Conservation (phyloP, 306 rosid species). For the Chamaecrista fasciculata region DNA sequence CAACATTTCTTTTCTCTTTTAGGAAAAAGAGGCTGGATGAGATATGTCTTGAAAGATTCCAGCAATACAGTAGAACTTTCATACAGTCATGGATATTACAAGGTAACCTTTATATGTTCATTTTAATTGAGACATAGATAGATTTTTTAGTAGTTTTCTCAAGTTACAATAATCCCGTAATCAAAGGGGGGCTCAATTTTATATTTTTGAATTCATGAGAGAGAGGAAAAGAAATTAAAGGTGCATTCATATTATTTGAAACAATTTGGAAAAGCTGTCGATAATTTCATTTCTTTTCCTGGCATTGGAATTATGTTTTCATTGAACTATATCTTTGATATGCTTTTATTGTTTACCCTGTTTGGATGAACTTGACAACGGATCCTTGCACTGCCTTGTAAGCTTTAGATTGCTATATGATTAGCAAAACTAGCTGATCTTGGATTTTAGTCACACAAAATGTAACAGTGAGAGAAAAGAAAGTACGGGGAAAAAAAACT, state of each 20-base stretch:
- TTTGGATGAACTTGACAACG: no score
- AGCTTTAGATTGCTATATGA: background rate
- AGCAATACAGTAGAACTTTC: constrained; percentile 79
- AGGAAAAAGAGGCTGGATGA: constrained; percentile 88
- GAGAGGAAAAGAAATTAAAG: no score
- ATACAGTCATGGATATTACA: constrained; percentile 94
- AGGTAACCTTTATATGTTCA: constrained; percentile 46
- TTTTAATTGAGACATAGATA: background rate
- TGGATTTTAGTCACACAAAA: background rate
- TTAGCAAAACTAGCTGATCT: constrained; percentile 1
- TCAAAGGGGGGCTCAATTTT: background rate
- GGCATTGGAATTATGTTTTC: background rate
- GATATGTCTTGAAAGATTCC: constrained; percentile 68
- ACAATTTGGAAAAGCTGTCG: no score
- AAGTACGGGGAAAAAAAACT: background rate
- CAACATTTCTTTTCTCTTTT: constrained; percentile 1
- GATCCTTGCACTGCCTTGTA: background rate
- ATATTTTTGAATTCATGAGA: no score
- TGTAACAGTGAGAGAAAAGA: background rate
- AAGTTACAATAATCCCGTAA: background rate
- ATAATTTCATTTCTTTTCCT: background rate
- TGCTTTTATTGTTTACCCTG: no score
- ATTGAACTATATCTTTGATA: background rate
- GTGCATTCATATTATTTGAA: background rate
- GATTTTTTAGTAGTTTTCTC: background rate